Conservation (phyloP, 2,329 filamentous ascomycete genomes). For the Elsinoe arachidis region DNA sequence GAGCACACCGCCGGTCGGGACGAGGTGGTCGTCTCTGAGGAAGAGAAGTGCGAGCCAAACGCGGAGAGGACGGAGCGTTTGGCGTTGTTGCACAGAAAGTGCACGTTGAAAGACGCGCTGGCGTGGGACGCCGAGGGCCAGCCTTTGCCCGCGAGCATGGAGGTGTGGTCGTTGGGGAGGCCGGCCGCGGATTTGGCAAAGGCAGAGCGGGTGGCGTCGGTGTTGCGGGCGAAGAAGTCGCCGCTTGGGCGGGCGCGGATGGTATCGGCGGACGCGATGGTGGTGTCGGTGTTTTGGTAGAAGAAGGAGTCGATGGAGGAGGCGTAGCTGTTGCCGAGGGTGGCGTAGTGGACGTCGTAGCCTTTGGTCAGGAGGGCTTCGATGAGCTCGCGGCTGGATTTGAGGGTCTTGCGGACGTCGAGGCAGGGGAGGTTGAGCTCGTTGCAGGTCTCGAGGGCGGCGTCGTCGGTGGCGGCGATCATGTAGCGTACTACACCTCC, state of each 20-base stretch:
- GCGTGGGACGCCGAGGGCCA: not conserved
- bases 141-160: not conserved
- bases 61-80: too few relatives aligned
- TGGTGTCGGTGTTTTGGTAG: not conserved
- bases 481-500: constrained; percentile 22
- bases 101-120: not conserved
- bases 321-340: not conserved
- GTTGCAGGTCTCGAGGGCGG: not conserved
- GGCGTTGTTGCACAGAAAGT: not conserved
- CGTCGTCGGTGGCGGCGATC: constrained; percentile 22
- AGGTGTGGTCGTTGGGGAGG: not conserved
- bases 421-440: not conserved
- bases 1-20: not conserved
- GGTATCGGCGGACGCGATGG: not conserved
- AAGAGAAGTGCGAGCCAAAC: not conserved
- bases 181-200: not conserved
- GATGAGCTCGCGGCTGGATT: not conserved
- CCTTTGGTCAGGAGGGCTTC: not conserved
- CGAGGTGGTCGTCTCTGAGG: not conserved
- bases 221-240: not conserved
- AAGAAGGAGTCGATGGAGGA: not conserved
- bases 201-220: not conserved
- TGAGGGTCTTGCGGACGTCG: not conserved
- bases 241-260: not conserved
- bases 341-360: not conserved